A percentile compares a stretch with the other conserved stretches of the same genome.
Conservation (phyloP, 2,329 filamentous ascomycete genomes). For the Diaporthe vaccinii region DNA sequence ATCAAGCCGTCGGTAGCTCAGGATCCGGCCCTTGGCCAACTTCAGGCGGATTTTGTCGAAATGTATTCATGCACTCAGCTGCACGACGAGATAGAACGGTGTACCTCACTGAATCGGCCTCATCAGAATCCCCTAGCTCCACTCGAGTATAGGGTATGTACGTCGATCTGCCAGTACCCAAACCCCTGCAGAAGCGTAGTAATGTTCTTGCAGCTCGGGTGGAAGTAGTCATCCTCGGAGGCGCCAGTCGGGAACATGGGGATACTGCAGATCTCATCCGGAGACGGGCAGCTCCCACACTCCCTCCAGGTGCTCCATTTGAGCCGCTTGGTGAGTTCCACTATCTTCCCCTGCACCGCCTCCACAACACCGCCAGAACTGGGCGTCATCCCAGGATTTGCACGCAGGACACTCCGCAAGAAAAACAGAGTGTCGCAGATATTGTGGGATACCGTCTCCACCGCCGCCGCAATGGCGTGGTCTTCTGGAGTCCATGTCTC, state of each 20-base stretch:
- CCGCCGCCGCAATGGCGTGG: slow-evolving; percentile 57
- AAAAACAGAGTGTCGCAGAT: slow-evolving; percentile 55
- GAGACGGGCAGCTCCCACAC: slow-evolving; percentile 49
- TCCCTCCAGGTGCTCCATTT: slow-evolving; percentile 53
- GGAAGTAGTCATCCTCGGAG: slow-evolving; percentile 47
- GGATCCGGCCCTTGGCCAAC: not conserved
- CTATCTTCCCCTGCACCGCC: slow-evolving; percentile 39
- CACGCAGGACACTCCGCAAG: slow-evolving; percentile 45
- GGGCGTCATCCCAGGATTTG: not conserved
- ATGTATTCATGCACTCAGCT: not conserved
- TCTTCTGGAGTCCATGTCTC: slow-evolving; percentile 57
- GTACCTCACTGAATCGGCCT: too few relatives aligned
- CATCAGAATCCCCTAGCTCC: not conserved
- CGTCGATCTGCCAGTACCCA: not conserved
- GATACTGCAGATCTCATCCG: slow-evolving; percentile 53
- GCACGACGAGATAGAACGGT: not conserved
- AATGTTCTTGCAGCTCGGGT: slow-evolving; percentile 47
- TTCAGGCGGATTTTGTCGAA: too few relatives aligned
- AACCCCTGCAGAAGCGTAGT: not conserved
- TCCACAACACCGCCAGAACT: not conserved
- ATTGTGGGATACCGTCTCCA: slow-evolving; percentile 54
- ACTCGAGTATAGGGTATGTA: not conserved
- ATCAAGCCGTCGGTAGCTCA: not conserved
- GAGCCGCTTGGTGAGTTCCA: slow-evolving; percentile 47
- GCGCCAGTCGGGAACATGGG: slow-evolving; percentile 56